Base-by-base conservation (phyloP, 2,329 filamentous ascomycete species). In the Tricladium varicosporioides region DNA sequence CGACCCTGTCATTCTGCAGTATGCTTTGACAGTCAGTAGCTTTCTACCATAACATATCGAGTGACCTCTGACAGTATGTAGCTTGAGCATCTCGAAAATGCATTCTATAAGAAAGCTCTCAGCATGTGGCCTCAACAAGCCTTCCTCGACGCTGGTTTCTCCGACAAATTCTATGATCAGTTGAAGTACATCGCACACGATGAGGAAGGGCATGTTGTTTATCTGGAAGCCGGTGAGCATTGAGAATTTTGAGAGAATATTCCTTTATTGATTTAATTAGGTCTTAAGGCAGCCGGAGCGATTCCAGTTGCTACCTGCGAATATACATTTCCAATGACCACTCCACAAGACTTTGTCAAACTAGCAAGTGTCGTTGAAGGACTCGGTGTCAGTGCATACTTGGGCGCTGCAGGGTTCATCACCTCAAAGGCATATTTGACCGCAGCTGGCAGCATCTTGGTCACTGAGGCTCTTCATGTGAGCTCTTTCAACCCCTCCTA, bases 91-190 rank as follows among this genome's bases (percentile, higher is more conserved):
- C 78, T 84, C 40, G 86, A 89, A 72, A 75, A 84, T 60, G 76
- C 75, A 51, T 89, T 88, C 73, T 89, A 89, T 73, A 75, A 75
- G 40, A 68, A 85, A 47, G 85, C 80, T 42, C 75, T 89, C 5
- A 70, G 75, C 58, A 83, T 82, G 63, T 88, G 81, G 74, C 76
- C 75, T 36, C 69, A 77, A 54, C 59, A 70, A 2, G 75, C 81
- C 61, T 86, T 86, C 68, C 64, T 71, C 18, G 72, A 70, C 22
- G 81, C 81, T 42, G 82, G 81, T 13, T 80, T 77, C 67, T 70
- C 77, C 49, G 63, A 73, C 0, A 70, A 71, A 2, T 81, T 84
- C 68, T 87, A 85, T 73, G 71, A 74, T 51, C 83, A 86, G 70
- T 65, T 89, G 56, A 73, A 80, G 68, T 76, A 75, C 59, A 78